Conservation (phyloP, 441 rosid species). For the Geranium incanum region DNA sequence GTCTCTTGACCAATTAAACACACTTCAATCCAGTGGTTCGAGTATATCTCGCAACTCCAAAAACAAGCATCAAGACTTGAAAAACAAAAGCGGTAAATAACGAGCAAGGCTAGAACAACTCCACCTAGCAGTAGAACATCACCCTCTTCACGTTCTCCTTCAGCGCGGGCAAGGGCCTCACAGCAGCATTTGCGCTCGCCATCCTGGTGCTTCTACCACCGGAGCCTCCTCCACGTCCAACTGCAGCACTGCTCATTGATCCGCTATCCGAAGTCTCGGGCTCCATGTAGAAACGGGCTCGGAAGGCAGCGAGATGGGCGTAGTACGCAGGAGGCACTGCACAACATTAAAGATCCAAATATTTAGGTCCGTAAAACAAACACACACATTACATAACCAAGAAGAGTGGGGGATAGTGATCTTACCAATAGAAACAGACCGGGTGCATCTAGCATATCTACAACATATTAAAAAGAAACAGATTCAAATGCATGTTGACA, state of each 20-base stretch:
- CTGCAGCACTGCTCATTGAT: constrained; percentile 29
- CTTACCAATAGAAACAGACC: constrained; percentile 91
- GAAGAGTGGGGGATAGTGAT: background rate
- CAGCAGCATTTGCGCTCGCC: constrained; percentile 11
- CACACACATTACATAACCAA: background rate
- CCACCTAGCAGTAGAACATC: constrained; percentile 77
- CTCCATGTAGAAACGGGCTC: constrained; percentile 94
- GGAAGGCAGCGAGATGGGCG: constrained; percentile 93
- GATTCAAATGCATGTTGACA: background rate
- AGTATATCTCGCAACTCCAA: no score
- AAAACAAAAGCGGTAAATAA: no score
- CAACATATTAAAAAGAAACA: background rate
- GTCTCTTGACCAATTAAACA: no score
- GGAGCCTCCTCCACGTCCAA: constrained; percentile 33
- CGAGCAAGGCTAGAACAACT: no score
- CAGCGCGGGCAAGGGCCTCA: constrained; percentile 81
- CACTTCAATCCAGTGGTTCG: no score
- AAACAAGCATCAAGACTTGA: no score
- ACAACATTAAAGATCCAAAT: constrained; percentile 2
- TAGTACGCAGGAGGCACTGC: constrained; percentile 98
- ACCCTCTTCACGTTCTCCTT: constrained; percentile 61
- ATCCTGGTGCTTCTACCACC: constrained; percentile 20
- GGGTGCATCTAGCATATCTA: constrained; percentile 50
- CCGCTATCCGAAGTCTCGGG: constrained; percentile 82
- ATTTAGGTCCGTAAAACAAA: background rate